Base-by-base conservation (phyloP, 768 basidiomycete genomes). In the Psilocybe subaeruginosa region DNA sequence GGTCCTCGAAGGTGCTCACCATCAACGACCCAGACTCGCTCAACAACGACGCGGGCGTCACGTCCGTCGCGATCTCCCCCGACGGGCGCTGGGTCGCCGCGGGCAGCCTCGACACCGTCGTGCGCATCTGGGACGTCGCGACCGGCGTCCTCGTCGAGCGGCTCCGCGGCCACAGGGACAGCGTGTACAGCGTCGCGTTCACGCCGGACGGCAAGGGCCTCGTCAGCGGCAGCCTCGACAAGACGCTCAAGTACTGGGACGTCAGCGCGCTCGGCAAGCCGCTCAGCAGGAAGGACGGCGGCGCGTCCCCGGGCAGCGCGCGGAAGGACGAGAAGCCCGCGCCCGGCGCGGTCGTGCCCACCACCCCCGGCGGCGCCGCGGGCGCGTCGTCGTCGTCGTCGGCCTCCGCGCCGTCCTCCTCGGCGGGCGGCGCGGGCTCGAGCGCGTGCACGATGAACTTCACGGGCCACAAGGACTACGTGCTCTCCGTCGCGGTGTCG, bases 191-290 rank as follows among this genome's bases (percentile, higher is more conserved):
- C 52, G 83, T 95, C 3, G 94, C 92, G 30, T 99, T 98, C 75
- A 94, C 93, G 1, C 95, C 94, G 0, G 96, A 97, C 69, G 95
- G 95, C 23, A 88, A 87, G 70, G 91, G 89, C 7, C 80, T 99
- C 64, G 93, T 98, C 4, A 95, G 92, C 63, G 97, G 96, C 41
- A 94, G 92, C 75, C 76, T 96, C 69, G 93, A 96, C 70, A 91
- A 92, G 80, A 93, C 91, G 51, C 71, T 96, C 62, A 93, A 94
- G 73, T 86, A 89, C 61, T 95, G 94, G 92, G 92, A 95, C 70
- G 82, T 94, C 8, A 87, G 88, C 68, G 88, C 85, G 54, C 80
- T 97, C 67, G 51, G 88, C 86, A 37, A 48, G 19, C 39, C 3
- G 19, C n/a, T 62, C 27, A 75, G 79, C 35, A 74, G 80, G 76